Conservation (phyloP, 495 filamentous ascomycete species). For the Aspergillus conjunctus region DNA sequence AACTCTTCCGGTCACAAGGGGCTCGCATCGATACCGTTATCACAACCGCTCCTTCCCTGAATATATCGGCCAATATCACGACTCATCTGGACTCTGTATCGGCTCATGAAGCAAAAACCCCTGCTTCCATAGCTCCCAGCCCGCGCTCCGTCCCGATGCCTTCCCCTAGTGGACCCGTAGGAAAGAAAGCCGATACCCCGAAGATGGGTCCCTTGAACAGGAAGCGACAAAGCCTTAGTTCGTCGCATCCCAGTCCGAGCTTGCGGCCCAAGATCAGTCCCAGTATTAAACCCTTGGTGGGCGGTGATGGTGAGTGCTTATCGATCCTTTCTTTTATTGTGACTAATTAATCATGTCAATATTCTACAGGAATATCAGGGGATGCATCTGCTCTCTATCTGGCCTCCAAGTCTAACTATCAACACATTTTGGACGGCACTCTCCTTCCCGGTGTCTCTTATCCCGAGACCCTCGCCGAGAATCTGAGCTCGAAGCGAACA, state of each 20-base stretch:
- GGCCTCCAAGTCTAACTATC: slow-evolving; percentile 95
- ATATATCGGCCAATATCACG: slow-evolving; percentile 35
- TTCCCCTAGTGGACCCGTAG: slow-evolving; percentile 47
- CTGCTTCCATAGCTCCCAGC: slow-evolving; percentile 38
- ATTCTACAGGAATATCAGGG: slow-evolving; percentile 49
- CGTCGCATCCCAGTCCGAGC: slow-evolving; percentile 79
- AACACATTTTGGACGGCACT: slow-evolving; percentile 93
- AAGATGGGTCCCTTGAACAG: slow-evolving; percentile 33
- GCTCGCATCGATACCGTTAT: slow-evolving; percentile 49
- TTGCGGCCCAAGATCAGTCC: slow-evolving; percentile 92
- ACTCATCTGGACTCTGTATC: slow-evolving; percentile 37
- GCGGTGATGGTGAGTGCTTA: slow-evolving; percentile 63
- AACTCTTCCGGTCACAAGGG: slow-evolving; percentile 37
- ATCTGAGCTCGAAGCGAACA: slow-evolving; percentile 92
- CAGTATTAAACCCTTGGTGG: slow-evolving; percentile 87
- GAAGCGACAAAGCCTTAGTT: slow-evolving; percentile 75
- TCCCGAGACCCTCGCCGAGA: slow-evolving; percentile 85
- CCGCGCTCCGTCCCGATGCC: slow-evolving; percentile 43
- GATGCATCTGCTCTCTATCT: slow-evolving; percentile 83
- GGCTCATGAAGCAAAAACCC: slow-evolving; percentile 23
- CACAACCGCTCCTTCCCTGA: slow-evolving; percentile 29
- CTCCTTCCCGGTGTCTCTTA: slow-evolving; percentile 88
- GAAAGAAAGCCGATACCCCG: slow-evolving; percentile 44
- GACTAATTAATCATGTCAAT: slow-evolving; percentile 16
- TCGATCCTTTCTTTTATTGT: slow-evolving; percentile 7